Conservation (phyloP, 2,329 filamentous ascomycete species). For the Orbilia brochopaga region DNA sequence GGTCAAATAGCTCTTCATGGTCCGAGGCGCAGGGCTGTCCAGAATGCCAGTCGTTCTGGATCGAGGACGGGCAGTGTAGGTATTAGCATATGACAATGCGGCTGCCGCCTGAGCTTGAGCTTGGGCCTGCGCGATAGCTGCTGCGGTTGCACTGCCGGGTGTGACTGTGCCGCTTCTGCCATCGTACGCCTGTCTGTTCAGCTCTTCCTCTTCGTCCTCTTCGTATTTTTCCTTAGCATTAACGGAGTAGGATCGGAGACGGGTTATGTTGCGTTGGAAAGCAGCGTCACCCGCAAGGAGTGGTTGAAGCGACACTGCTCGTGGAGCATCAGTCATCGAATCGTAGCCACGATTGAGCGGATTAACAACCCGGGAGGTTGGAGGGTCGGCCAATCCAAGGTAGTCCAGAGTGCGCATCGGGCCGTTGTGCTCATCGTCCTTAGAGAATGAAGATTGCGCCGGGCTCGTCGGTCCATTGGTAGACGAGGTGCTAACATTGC, state of each 20-base stretch:
- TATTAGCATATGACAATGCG: conserved; percentile 63
- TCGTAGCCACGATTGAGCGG: conserved; percentile 65
- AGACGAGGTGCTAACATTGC: conserved; percentile 76
- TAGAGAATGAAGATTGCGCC: conserved; percentile 81
- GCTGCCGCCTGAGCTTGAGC: conserved; percentile 60
- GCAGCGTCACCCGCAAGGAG: conserved; percentile 74
- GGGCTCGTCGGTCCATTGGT: conserved; percentile 91
- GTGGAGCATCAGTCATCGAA: conserved; percentile 63
- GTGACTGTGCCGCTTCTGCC: conserved; percentile 67
- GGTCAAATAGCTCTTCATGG: conserved; percentile 75
- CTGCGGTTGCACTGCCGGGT: conserved; percentile 64
- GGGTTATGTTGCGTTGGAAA: conserved; percentile 75
- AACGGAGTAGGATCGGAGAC: conserved; percentile 96
- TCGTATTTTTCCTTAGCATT: conserved; percentile 98
- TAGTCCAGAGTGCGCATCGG: conserved; percentile 91
- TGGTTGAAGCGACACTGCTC: conserved; percentile 63
- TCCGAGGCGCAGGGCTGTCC: conserved; percentile 72
- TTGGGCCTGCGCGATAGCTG: conserved; percentile 67
- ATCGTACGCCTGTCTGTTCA: conserved; percentile 62
- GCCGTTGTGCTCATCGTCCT: conserved; percentile 86
- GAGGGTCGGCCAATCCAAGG: conserved; percentile 89
- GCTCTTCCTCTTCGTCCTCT: conserved; percentile 80
- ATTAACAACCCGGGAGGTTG: conserved; percentile 75
- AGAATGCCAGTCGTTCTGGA: conserved; percentile 90
- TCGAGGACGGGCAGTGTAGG: conserved; percentile 79